phyloP scores from a whole-genome alignment of 768 basidiomycete species.

The Coprinopsis cinerea region DNA sequence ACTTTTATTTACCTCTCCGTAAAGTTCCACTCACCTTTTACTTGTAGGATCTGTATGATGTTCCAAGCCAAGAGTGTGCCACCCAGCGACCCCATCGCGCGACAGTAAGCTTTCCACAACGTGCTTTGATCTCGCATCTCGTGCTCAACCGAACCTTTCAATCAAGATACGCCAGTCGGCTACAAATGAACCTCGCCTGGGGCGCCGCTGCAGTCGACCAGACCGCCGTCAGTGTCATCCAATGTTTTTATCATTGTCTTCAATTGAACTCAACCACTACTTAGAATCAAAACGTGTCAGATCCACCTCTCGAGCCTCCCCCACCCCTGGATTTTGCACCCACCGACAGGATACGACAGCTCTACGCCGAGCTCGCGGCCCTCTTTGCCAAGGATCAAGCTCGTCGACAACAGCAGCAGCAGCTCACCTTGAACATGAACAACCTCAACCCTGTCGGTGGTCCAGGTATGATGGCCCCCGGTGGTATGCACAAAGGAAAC shows the following conservation, averaged over 20 bases:
- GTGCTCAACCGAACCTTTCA: neutral
- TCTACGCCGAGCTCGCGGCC: constrained; percentile 56
- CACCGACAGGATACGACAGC: constrained; percentile 55
- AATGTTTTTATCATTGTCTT: neutral
- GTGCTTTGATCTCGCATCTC: constrained; percentile 3
- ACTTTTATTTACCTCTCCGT: constrained; percentile 7
- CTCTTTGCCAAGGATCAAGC: constrained; percentile 61
- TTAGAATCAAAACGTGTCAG: constrained; percentile 1
- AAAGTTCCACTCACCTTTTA: neutral
- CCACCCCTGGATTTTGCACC: constrained; percentile 44
- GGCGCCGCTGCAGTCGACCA: constrained; percentile 66
- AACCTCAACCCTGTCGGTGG: neutral
- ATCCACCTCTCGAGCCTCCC: constrained; percentile 40
- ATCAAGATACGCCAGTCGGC: constrained; percentile 51
- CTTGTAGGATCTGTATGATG: constrained; percentile 9
- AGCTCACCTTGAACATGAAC: neutral
- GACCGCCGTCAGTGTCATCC: constrained; percentile 18
- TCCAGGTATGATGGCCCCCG: neutral
- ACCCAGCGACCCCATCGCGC: constrained; percentile 13
- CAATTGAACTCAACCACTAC: constrained; percentile 16
- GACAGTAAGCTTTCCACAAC: constrained; percentile 6
- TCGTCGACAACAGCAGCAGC: constrained; percentile 26
- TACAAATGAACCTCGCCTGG: constrained; percentile 71
- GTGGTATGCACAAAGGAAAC: constrained; percentile 1
- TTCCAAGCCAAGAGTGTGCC: constrained; percentile 12